Evolutionary conservation across 2,329 filamentous ascomycete species (phyloP), one percentile per base, ranked within the genome.

Genomic region (Trichoderma gracile): DNA sequence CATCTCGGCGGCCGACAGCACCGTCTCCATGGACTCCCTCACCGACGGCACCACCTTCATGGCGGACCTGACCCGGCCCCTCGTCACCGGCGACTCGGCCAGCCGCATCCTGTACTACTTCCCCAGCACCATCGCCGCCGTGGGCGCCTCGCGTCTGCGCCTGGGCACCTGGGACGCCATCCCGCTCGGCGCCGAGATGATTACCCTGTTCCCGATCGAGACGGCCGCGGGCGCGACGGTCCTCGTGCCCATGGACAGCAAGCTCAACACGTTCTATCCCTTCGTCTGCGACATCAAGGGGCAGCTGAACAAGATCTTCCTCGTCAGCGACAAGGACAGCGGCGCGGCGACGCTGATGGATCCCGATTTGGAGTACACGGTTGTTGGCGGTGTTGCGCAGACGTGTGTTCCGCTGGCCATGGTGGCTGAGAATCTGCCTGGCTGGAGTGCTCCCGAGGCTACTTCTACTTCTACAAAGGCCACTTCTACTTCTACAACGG

Each of bases 291-390:
- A 47, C 1, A 59, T 59, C 9, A 46, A 59, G 7, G 56, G 56
- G 5, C 56, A 59, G 30, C 56, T 59, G 30, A 59, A 59, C 21
- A 59, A 59, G 17, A 25, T 59, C 5, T 59, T 59, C 56, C 56
- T 59, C 1, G 56, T 50, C 1, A 19, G 45, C n/a, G 56, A 59
- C n/a, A 46, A 15, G 3, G 3, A 21, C 8, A 59, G 27, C 10
- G 56, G 56, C 1, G 27, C 5, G 6, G 19, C 56, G 10, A 50
- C 46, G 3, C 30, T 59, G 6, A 59, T 46, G 56, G 33, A 50
- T 43, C 12, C 56, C 1, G 56, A 59, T 17, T 30, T 59, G 21
- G 40, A 21, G 10, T 58, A 58, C 15, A 58, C 55, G 2, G 43
- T 58, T 38, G 47, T 58, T 7, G 55, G 55, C 9, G 55, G 55